These are phyloP conservation scores for Microthyrium microscopicum DNA, from an alignment of 2,329 filamentous ascomycete genomes.

Conservation along the genomic window DNA sequence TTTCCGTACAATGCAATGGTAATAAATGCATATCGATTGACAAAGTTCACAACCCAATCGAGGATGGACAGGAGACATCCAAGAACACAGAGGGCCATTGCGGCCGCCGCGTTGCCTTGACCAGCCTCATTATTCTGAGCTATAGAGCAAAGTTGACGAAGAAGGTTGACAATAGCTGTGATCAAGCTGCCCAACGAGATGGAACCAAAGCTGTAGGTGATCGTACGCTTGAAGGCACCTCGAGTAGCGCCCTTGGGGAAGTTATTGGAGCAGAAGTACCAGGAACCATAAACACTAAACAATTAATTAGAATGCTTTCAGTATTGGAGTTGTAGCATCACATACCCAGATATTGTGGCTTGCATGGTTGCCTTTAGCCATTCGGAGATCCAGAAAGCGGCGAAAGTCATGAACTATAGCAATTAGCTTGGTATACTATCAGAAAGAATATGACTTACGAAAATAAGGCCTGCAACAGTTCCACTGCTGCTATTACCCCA, in stretches of 20 bases:
- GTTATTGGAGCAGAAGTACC: constrained; percentile 64
- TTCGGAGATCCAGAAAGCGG: constrained; percentile 87
- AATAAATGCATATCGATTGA: constrained; percentile 85
- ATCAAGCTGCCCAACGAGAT: constrained; percentile 75
- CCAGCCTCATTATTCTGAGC: constrained; percentile 48
- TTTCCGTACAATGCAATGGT: constrained; percentile 91
- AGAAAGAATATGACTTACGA: constrained; percentile 20
- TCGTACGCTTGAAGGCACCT: constrained; percentile 62
- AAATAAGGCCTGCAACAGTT: too few species aligned
- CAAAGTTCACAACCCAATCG: constrained; percentile 72
- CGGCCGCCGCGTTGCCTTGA: constrained; percentile 51
- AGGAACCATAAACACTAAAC: constrained; percentile 80
- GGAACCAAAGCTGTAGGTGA: constrained; percentile 86
- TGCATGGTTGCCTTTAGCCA: constrained; percentile 91
- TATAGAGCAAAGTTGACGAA: constrained; percentile 69
- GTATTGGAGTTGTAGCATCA: too few species aligned
- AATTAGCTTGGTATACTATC: neutral
- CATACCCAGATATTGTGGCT: constrained; percentile 66
- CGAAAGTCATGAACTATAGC: constrained; percentile 40
- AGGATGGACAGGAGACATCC: constrained; percentile 61
- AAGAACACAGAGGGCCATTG: constrained; percentile 55
- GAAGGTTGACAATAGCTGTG: constrained; percentile 71
- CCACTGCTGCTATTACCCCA: too few species aligned
- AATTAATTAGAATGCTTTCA: too few species aligned
- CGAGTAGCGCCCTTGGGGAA: constrained; percentile 67